Evolutionary conservation across 495 filamentous ascomycete genomes (phyloP).

Genomic region (Penicillium pancosmium): DNA sequence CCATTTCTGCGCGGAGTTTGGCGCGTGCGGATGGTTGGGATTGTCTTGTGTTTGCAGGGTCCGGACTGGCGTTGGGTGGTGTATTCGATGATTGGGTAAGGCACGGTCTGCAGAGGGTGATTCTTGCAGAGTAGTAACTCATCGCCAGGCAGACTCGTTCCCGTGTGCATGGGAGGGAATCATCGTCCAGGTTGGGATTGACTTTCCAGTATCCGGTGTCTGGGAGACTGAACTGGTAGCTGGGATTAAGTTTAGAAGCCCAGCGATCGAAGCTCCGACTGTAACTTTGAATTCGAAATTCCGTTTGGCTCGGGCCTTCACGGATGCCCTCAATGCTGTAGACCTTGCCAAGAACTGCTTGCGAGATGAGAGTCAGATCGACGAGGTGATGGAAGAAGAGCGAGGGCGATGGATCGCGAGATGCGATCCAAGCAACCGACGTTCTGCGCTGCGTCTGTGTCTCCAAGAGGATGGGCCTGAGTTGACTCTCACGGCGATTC

Average conservation of each 20-base stretch:
- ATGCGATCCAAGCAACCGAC: slow-evolving; percentile 22
- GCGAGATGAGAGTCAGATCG: slow-evolving; percentile 53
- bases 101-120: slow-evolving; percentile 63
- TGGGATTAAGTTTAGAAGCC: slow-evolving; percentile 47
- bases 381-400: slow-evolving; percentile 50
- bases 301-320: slow-evolving; percentile 52
- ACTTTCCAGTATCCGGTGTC: slow-evolving; percentile 22
- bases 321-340: slow-evolving; percentile 58
- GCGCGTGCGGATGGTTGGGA: slow-evolving; percentile 25
- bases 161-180: slow-evolving; percentile 15
- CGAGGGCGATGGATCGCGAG: slow-evolving; percentile 36
- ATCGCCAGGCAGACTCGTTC: slow-evolving; percentile 51
- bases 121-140: slow-evolving; percentile 56
- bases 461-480: slow-evolving; percentile 39
- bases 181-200: slow-evolving; percentile 18
- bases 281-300: slow-evolving; percentile 52
- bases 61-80: background rate
- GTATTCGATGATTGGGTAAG: slow-evolving; percentile 28
- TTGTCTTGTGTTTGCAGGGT: background rate
- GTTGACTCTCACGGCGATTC: slow-evolving; percentile 21
- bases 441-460: slow-evolving; percentile 13
- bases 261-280: slow-evolving; percentile 52
- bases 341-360: slow-evolving; percentile 53
- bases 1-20: slow-evolving; percentile 53
- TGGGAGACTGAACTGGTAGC: slow-evolving; percentile 49